Evolutionary conservation across 495 filamentous ascomycete species (phyloP).

Genomic region (Aspergillus avenaceus): DNA sequence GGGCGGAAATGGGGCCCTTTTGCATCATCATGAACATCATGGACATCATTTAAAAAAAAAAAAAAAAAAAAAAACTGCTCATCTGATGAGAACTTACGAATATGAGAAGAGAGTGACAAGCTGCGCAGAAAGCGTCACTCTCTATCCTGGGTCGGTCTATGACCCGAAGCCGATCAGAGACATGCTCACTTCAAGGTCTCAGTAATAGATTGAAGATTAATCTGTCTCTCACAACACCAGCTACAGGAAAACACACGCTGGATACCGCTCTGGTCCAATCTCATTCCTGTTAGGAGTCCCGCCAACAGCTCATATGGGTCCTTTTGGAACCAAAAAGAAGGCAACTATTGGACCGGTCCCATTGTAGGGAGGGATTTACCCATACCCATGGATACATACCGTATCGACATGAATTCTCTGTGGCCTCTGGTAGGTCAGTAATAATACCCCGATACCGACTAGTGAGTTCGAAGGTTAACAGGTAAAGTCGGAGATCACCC

Average conservation of each 20-base stretch:
- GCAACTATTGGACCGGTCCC: constrained; percentile 11
- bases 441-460: not conserved
- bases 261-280: not conserved
- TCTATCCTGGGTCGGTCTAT: too few species aligned
- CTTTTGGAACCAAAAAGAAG: not conserved
- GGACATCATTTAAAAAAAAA: not conserved
- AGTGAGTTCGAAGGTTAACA: not conserved
- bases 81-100: not conserved
- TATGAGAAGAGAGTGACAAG: too few species aligned
- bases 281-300: constrained; percentile 3
- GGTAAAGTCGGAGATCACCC: not conserved
- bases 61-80: not conserved
- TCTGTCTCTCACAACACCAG: constrained; percentile 8
- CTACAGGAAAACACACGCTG: not conserved
- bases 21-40: constrained; percentile 38
- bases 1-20: constrained; percentile 16
- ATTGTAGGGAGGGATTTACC: not conserved
- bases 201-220: not conserved
- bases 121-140: too few species aligned
- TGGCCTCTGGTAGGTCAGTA: not conserved
- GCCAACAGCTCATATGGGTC: constrained; percentile 9
- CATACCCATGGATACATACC: constrained; percentile 4
- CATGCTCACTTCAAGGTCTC: not conserved
- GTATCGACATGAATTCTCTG: not conserved
- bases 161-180: not conserved